Evolutionary conservation across 768 basidiomycete genomes (phyloP).

Genomic region (Auricularia cornea): DNA sequence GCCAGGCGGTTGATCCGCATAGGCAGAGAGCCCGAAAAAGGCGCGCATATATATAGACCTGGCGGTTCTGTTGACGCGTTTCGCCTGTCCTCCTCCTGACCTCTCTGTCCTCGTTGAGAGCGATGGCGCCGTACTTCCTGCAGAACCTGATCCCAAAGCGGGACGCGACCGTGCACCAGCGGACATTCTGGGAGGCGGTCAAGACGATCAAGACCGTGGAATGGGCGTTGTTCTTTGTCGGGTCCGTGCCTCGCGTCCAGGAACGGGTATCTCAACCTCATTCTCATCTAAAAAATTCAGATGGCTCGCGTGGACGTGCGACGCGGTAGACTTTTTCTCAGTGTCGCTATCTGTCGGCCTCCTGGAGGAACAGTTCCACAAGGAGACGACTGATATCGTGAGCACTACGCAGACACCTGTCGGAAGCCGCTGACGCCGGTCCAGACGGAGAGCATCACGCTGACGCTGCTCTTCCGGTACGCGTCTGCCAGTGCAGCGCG

Average conservation of each 20-base stretch:
- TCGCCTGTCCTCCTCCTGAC: too few relatives aligned
- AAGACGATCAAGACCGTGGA: background rate
- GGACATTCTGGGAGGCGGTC: background rate
- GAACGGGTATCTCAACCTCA: too few relatives aligned
- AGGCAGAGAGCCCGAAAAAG: too few relatives aligned
- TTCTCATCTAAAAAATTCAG: background rate
- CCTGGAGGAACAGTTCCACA: background rate
- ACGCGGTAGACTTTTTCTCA: background rate
- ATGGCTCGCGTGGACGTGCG: background rate
- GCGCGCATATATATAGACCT: too few relatives aligned
- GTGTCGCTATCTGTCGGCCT: background rate
- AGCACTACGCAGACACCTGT: background rate
- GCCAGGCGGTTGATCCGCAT: too few relatives aligned
- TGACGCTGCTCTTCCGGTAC: slow-evolving; percentile 35
- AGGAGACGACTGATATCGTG: slow-evolving; percentile 5
- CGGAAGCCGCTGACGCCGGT: background rate
- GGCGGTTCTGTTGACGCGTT: too few relatives aligned
- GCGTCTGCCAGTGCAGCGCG: background rate
- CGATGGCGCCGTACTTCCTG: background rate
- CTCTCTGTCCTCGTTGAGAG: background rate
- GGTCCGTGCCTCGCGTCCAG: background rate
- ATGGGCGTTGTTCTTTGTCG: background rate
- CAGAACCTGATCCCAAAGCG: background rate
- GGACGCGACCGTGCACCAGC: background rate
- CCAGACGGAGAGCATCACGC: slow-evolving; percentile 24